These are phyloP conservation scores for Boletus vinaceobasis DNA, from an alignment of 768 basidiomycete genomes.

Conservation along the genomic window DNA sequence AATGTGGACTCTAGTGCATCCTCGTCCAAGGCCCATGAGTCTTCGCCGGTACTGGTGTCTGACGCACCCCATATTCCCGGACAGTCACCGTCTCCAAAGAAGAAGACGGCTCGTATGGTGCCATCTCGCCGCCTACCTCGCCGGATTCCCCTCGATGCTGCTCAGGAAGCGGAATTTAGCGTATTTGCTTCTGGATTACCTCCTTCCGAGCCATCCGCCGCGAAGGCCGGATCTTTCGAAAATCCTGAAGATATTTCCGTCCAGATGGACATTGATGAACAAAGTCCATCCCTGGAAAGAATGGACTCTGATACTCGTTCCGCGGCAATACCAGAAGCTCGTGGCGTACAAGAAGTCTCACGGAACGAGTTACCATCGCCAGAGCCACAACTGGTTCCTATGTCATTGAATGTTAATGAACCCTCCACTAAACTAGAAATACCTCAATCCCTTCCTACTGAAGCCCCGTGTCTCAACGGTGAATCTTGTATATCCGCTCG, in stretches of 20 bases:
- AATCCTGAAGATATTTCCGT: not conserved
- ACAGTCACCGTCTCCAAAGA: constrained; percentile 5
- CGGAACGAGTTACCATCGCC: not conserved
- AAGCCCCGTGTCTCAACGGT: not conserved
- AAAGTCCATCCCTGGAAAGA: not conserved
- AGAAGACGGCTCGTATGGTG: constrained; percentile 27
- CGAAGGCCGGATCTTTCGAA: not conserved
- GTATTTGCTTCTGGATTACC: not conserved
- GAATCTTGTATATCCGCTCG: not conserved
- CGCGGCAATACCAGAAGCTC: not conserved
- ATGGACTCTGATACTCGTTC: not conserved
- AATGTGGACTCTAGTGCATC: not conserved
- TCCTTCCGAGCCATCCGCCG: not conserved
- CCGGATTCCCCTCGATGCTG: constrained; percentile 2
- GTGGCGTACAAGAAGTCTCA: not conserved
- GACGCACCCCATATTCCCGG: not conserved
- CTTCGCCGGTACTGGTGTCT: not conserved
- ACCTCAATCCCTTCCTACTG: not conserved
- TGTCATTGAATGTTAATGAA: not conserved
- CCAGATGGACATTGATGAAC: constrained; percentile 5
- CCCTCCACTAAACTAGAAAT: not conserved
- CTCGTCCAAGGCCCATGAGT: not conserved
- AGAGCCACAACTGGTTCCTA: not conserved
- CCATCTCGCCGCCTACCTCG: constrained; percentile 23
- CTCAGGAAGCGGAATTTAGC: not conserved